Evolutionary conservation across 345 rosid genomes (phyloP).

Genomic region (Moringa oleifera): DNA sequence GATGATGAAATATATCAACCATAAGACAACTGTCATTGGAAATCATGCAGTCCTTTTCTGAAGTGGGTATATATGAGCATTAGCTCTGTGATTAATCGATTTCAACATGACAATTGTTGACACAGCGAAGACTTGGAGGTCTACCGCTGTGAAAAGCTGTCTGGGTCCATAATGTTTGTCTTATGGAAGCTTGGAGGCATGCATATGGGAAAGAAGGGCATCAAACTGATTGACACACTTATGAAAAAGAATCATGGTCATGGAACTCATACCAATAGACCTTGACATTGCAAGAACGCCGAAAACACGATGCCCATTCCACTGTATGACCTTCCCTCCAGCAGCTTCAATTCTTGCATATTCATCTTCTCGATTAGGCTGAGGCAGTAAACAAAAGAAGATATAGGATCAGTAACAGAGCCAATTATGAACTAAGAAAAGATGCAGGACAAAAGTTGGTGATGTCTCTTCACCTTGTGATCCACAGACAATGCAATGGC

Average conservation of each 20-base stretch:
- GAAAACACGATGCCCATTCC: conserved; percentile 96
- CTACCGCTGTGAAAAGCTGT: no score
- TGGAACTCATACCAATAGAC: conserved; percentile 63
- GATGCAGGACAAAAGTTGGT: not conserved
- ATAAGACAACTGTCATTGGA: no score
- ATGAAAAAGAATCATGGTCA: no score
- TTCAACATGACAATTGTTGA: not conserved
- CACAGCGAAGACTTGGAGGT: not conserved
- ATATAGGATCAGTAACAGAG: not conserved
- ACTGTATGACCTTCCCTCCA: conserved; percentile 95
- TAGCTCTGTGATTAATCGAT: not conserved
- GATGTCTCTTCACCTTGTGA: conserved; percentile 62
- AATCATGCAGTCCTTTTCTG: no score
- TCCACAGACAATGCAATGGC: conserved; percentile 86
- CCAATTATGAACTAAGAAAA: not conserved
- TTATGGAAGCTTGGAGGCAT: not conserved
- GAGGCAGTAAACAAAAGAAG: conserved; percentile 18
- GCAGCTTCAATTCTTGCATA: conserved; percentile 92
- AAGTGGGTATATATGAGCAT: no score
- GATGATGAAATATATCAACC: no score
- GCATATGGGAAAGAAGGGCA: not conserved
- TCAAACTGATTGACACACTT: no score
- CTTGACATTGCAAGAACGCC: conserved; percentile 99
- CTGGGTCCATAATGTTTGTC: not conserved
- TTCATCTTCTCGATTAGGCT: conserved; percentile 98